Percentiles rank a stretch among this genome's conserved stretches.
These are phyloP conservation scores for Climacium dendroides DNA, from an alignment of 225 moss, liverwort and hornwort genomes.

Conservation along the genomic window DNA sequence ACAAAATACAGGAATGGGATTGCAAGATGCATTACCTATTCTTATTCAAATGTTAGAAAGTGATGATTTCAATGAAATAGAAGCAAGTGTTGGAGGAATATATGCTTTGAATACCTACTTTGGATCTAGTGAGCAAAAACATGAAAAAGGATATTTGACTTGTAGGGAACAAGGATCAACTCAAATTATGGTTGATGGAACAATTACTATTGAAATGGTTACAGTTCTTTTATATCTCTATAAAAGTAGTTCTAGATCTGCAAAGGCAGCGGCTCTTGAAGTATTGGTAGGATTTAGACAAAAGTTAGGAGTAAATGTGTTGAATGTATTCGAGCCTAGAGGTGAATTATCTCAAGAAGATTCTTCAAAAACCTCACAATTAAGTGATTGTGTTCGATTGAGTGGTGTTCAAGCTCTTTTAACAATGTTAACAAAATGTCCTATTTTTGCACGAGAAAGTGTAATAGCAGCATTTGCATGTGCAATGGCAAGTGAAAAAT, in stretches of 20 bases:
- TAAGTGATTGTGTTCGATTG: background rate
- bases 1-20: slow-evolving; percentile 18
- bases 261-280: slow-evolving; percentile 24
- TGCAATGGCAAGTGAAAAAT: slow-evolving; percentile 48
- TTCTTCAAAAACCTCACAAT: background rate
- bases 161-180: background rate
- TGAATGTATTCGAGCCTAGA: background rate
- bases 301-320: background rate
- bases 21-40: slow-evolving; percentile 29
- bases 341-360: background rate
- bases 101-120: slow-evolving; percentile 20
- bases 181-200: background rate
- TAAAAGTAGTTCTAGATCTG: slow-evolving; percentile 5
- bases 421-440: slow-evolving; percentile 26
- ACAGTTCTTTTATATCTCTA: slow-evolving; percentile 33
- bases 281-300: slow-evolving; percentile 24
- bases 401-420: slow-evolving; percentile 31
- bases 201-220: slow-evolving; percentile 43
- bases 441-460: slow-evolving; percentile 27
- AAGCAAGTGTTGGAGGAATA: slow-evolving; percentile 57
- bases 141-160: background rate
- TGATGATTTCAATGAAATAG: slow-evolving; percentile 22
- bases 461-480: slow-evolving; percentile 33
- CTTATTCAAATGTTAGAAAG: slow-evolving; percentile 51
- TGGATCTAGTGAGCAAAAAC: background rate